Conservation (phyloP, 371 early-diverging fungal species). For the Rhizomucor pusillus region DNA sequence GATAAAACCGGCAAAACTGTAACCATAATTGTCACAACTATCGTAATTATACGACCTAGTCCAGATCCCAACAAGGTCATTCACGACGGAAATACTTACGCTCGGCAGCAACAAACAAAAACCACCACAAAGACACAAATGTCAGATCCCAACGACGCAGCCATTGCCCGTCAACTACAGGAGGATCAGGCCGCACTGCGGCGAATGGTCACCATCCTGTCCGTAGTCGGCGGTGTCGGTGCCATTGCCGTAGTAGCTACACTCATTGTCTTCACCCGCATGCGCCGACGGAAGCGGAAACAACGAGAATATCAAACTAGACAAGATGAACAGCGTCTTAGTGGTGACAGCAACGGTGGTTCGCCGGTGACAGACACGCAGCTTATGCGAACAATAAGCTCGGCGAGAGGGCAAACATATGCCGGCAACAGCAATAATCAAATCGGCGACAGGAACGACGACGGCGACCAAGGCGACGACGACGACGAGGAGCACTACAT, state of each 20-base stretch:
- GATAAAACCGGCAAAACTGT: constrained; percentile 6
- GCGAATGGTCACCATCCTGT: constrained; percentile 22
- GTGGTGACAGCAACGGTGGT: background rate
- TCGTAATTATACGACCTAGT: constrained; percentile 14
- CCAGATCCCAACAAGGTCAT: constrained; percentile 14
- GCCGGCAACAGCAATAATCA: background rate
- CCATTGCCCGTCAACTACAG: constrained; percentile 14
- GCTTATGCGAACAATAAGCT: background rate
- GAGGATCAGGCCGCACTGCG: constrained; percentile 20
- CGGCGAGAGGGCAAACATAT: background rate
- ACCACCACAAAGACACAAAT: background rate
- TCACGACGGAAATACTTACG: constrained; percentile 12
- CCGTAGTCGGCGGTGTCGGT: constrained; percentile 20
- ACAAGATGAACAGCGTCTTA: background rate
- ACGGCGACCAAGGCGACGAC: constrained; percentile 4
- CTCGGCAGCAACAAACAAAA: constrained; percentile 7
- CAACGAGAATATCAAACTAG: constrained; percentile 5
- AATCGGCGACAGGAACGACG: background rate
- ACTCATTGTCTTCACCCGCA: constrained; percentile 19
- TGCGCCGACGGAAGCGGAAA: constrained; percentile 11
- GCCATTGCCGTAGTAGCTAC: constrained; percentile 18
- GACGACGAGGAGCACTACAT: background rate
- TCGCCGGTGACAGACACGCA: background rate
- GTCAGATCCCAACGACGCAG: constrained; percentile 7
- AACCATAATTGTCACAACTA: constrained; percentile 11